phyloP scores from a whole-genome alignment of 345 rosid species.

The Salix brachista region DNA sequence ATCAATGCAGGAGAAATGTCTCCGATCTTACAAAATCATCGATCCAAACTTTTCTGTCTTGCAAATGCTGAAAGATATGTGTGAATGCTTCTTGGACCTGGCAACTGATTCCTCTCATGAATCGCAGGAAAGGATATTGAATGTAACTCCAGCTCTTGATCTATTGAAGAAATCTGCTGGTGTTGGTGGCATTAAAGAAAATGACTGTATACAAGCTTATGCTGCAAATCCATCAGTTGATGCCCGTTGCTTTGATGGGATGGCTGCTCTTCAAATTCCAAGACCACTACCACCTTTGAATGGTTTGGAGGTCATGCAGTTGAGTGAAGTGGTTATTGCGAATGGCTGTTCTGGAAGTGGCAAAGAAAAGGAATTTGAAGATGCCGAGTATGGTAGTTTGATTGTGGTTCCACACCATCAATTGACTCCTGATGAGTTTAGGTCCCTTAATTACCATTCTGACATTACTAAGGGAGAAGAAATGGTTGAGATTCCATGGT shows the following conservation, averaged over 20 bases:
- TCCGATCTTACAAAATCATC: constrained; percentile 63
- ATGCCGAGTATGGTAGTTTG: constrained; percentile 29
- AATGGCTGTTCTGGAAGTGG: constrained; percentile 30
- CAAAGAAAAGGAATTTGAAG: constrained; percentile 14
- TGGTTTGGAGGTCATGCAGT: not conserved
- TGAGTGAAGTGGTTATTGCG: constrained; percentile 1
- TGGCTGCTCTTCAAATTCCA: constrained; percentile 13
- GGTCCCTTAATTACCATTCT: constrained; percentile 37
- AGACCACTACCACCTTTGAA: not conserved
- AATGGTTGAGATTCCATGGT: constrained; percentile 61
- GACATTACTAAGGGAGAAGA: constrained; percentile 82
- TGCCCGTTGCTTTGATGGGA: constrained; percentile 5
- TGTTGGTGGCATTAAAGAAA: constrained; percentile 17
- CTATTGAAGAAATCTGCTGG: constrained; percentile 44
- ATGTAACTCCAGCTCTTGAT: constrained; percentile 38
- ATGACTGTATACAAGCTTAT: constrained; percentile 1
- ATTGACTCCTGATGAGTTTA: constrained; percentile 42
- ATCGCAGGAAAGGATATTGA: constrained; percentile 47
- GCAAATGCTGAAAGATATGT: constrained; percentile 70
- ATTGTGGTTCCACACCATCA: constrained; percentile 47
- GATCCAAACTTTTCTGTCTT: constrained; percentile 68
- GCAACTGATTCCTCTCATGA: constrained; percentile 52
- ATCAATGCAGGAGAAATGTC: constrained; percentile 73
- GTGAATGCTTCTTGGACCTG: constrained; percentile 69
- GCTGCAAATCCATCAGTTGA: constrained; percentile 14